Evolutionary conservation across 352 stramenopile genomes (phyloP), one percentile per base, ranked within the genome.

Genomic region (Stramenopiles sp.): DNA sequence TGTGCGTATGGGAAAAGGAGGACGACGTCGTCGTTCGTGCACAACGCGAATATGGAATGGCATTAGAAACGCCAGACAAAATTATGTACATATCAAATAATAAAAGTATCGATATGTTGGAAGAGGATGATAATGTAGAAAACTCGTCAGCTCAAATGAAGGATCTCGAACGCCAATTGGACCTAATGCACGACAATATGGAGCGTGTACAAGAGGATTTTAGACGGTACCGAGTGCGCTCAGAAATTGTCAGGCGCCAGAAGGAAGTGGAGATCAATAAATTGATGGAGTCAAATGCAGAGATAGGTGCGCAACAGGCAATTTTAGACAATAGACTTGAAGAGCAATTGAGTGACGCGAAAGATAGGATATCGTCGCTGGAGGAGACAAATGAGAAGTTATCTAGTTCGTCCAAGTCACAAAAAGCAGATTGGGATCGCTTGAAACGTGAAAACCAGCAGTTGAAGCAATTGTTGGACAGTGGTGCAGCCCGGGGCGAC

Each of bases 381-480:
- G 55, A 85, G 29, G 44, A 30, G 55, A 84, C 87, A 81, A 85
- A 82, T 25, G 84, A 85, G 67, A n/a, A 75, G 32, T 71, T 88
- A 14, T 67, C 71, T 33, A 39, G 55, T 27, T 81, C 75, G 7
- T 83, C 83, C 30, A 39, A 32, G 55, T 87, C 85, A 80, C 84
- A 87, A 33, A 81, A 81, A 32, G 44, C 67, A n/a, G 32, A 30
- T 67, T 7, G 71, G 1, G 80, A 84, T 1, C 7, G 22, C 0
- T 32, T 83, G 0, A 1, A 55, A 67, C 32, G 44, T 0, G 29
- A 30, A 0, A 75, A n/a, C 1, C 39, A 84, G 80, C 1, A 81
- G 44, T 22, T 7, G 8, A 82, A 81, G 67, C 32, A 81, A 14
- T 1, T 30, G 44, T 80, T 80, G 7, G 55, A 7, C 76, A 7